Evolutionary conservation across 305 asterid genomes (phyloP), one percentile per base, ranked within the genome.

Genomic region (Fraxinus floribunda): DNA sequence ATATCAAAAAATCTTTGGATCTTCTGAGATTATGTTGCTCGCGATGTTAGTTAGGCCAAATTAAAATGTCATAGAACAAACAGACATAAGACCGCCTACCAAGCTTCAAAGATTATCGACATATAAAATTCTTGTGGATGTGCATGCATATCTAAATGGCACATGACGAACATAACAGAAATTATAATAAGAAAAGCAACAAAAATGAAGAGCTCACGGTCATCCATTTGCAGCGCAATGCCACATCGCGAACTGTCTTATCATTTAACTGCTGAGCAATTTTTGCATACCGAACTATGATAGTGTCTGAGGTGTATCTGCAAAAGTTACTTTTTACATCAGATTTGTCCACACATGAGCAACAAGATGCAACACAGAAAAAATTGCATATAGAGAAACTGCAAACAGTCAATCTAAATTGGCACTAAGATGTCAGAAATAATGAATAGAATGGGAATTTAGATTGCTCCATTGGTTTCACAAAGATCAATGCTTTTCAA

Each of bases 181-280:
- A 68, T 68, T 68, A 29, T 29, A 29, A 68, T 7, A 68, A 29
- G 38, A 62, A 62, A 62, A 68, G 55, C 34, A 73, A 41, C 22
- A 30, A 13, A 32, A 73, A 41, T 38, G 4, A 70, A 29, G 41
- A 74, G 57, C 85, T 44, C 79, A 82, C 85, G 15, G 26, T 68
- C 85, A 82, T 82, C 85, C 85, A 82, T 82, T 81, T 82, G 74
- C 85, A 82, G 26, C 85, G 85, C 62, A 82, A 44, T 18, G 85
- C 85, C 72, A 82, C 85, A 70, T 82, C 85, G 16, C 85, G 85
- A 78, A 82, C 82, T 32, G 85, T 82, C 46, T 82, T 82, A 15
- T 78, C 80, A 32, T 82, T 68, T n/a, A 82, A 73, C 30, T 66
- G 57, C 62, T n/a, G 52, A 8, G 85, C 85, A 66, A 82, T 82